phyloP scores from a whole-genome alignment of 768 basidiomycete genomes.

The Thelephora ganbajun region DNA sequence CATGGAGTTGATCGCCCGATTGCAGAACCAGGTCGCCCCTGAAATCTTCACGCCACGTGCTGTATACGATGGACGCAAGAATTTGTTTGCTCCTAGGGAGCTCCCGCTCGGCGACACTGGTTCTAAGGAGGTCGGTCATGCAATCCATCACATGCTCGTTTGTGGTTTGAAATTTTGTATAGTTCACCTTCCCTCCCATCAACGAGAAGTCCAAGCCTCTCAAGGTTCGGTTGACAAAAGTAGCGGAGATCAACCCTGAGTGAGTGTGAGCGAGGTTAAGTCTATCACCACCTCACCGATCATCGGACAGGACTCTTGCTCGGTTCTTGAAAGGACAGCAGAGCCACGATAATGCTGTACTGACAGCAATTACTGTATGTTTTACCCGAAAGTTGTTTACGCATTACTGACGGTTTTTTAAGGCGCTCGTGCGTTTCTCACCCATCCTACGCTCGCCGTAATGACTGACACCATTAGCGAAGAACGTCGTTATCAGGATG shows the following conservation, averaged over 20 bases:
- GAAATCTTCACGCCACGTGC: constrained; percentile 60
- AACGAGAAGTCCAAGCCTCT: constrained; percentile 37
- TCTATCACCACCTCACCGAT: constrained; percentile 11
- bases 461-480: constrained; percentile 27
- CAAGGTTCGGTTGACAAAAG: constrained; percentile 49
- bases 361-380: constrained; percentile 52
- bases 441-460: background rate
- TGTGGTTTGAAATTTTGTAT: background rate
- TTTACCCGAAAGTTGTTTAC: background rate
- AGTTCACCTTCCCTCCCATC: constrained; percentile 47
- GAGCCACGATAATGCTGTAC: constrained; percentile 50
- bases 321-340: constrained; percentile 54
- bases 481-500: constrained; percentile 69
- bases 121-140: constrained; percentile 33
- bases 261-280: constrained; percentile 21
- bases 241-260: constrained; percentile 80
- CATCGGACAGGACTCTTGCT: constrained; percentile 35
- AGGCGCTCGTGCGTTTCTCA: background rate
- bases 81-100: constrained; percentile 47
- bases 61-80: constrained; percentile 74
- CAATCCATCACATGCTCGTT: no score
- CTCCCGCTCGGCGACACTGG: constrained; percentile 42
- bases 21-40: constrained; percentile 46
- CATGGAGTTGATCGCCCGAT: constrained; percentile 48
- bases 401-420: background rate